Percentiles rank a stretch among this genome's conserved stretches.
Evolutionary conservation across 148 eudicot species (phyloP).

Genomic region (Nepenthes gracilis): DNA sequence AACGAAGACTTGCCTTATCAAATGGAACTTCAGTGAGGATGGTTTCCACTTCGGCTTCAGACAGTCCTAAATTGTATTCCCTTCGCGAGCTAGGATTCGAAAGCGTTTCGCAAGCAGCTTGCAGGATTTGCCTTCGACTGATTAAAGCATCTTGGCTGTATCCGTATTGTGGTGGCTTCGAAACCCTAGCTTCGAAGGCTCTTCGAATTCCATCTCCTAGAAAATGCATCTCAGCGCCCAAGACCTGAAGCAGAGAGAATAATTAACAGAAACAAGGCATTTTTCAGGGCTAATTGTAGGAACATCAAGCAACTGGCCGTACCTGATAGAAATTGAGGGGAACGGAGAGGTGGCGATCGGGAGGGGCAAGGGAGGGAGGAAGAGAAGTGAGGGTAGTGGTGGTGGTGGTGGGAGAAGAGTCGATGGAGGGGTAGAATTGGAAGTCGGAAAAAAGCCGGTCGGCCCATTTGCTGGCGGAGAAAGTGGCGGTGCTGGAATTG

Average conservation of each 20-base stretch:
- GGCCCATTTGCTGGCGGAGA: slow-evolving; percentile 81
- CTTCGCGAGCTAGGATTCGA: slow-evolving; percentile 51
- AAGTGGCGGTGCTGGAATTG: slow-evolving; percentile 22
- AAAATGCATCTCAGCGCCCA: slow-evolving; percentile 81
- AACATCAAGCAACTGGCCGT: neutral
- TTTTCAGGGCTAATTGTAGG: neutral
- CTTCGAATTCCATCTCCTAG: slow-evolving; percentile 80
- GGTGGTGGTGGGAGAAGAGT: slow-evolving; percentile 10
- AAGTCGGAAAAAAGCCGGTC: slow-evolving; percentile 91
- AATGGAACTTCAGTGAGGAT: slow-evolving; percentile 76
- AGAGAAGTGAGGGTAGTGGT: slow-evolving; percentile 22
- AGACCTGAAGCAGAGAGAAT: slow-evolving; percentile 14
- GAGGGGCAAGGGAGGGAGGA: slow-evolving; percentile 52
- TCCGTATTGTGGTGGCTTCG: slow-evolving; percentile 74
- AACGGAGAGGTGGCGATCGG: slow-evolving; percentile 63
- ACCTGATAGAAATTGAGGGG: slow-evolving; percentile 79
- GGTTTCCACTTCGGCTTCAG: slow-evolving; percentile 63
- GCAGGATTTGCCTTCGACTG: slow-evolving; percentile 75
- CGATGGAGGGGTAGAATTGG: slow-evolving; percentile 56
- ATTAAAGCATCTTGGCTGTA: slow-evolving; percentile 68
- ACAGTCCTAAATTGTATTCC: slow-evolving; percentile 81
- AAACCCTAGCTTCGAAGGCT: slow-evolving; percentile 71
- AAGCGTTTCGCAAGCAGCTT: slow-evolving; percentile 83
- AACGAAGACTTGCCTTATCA: slow-evolving; percentile 42
- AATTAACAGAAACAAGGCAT: neutral